Base-by-base conservation (phyloP, 768 basidiomycete species). In the Pleurotus ostreatus region DNA sequence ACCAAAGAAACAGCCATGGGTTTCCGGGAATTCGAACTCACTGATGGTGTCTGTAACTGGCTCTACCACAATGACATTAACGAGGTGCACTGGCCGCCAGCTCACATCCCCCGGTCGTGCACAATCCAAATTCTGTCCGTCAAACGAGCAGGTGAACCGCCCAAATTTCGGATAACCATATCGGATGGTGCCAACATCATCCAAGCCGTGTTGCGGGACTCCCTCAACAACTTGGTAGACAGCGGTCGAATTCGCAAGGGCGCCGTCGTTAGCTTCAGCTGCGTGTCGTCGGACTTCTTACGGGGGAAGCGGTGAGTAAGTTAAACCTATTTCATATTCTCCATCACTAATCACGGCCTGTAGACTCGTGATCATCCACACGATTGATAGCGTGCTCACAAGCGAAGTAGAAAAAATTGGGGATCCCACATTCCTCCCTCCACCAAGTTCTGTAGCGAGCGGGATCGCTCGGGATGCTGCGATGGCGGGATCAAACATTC, bases 401-500 rank as follows among this genome's bases (percentile, higher is more conserved):
- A 34, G 30, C 9, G 39, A 12, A 6, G 6, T 3, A n/a, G 20
- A 16, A 12, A 38, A 11, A 37, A 53, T 53, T 13, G 51, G 51
- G 5, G n/a, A 38, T 6, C 51, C 51, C 16, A 40, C 12, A 15
- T 16, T 16, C 11, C 38, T 53, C 37, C 51, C 51, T 13, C 37
- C 51, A 41, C 38, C 15, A 23, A 53, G 51, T 37, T 53, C 51
- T 9, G 38, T 39, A 3, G 51, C 51, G n/a, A 53, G 30, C 15
- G 51, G 51, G 20, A 53, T 53, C 16, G 51, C 51, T 41, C 51
- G 51, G 22, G 51, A 53, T n/a, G 51, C 51, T 22, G 38, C 18
- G 46, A 25, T 34, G 30, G 30, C 30, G 30, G 20, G n/a, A 16
- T 44, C 43, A n/a, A 44, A 22, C 43, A 16, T 47, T 18, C 18